These are phyloP conservation scores for Globisporangium irregulare DNA, from an alignment of 352 stramenopile species.

Conservation along the genomic window DNA sequence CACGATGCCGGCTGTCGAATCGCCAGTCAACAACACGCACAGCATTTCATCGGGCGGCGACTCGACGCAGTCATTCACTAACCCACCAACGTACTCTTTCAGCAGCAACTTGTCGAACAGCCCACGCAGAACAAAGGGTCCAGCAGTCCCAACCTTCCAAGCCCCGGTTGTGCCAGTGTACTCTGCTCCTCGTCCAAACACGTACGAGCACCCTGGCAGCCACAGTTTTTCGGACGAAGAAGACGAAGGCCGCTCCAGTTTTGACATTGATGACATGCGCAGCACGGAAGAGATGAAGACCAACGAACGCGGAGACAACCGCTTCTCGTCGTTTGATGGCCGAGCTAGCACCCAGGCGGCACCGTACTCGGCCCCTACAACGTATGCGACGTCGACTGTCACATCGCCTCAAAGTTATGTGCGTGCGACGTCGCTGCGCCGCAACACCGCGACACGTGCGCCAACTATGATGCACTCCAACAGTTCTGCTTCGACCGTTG, in stretches of 20 bases:
- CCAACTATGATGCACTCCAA: constrained; percentile 21
- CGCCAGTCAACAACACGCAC: constrained; percentile 8
- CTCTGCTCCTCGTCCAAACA: constrained; percentile 9
- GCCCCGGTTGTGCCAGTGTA: constrained; percentile 30
- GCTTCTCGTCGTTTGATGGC: constrained; percentile 25
- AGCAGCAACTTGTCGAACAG: constrained; percentile 22
- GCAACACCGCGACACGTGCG: constrained; percentile 29
- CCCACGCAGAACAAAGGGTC: constrained; percentile 12
- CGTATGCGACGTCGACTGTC: constrained; percentile 35
- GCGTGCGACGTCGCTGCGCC: constrained; percentile 61
- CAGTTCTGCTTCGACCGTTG: constrained; percentile 21
- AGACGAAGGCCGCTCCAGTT: constrained; percentile 60
- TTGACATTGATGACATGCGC: constrained; percentile 82
- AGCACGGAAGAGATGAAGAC: constrained; percentile 47
- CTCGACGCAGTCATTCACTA: constrained; percentile 9
- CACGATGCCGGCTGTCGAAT: neutral
- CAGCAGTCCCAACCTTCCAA: constrained; percentile 15
- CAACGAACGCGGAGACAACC: constrained; percentile 32
- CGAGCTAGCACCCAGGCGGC: constrained; percentile 18
- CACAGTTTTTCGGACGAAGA: constrained; percentile 26
- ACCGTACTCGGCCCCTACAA: constrained; percentile 18
- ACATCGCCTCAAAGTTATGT: constrained; percentile 80
- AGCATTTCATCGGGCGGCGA: constrained; percentile 16
- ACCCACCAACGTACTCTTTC: constrained; percentile 21
- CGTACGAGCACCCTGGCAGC: constrained; percentile 27